Evolutionary conservation across 805 yeast species (phyloP).

Genomic region (Starmera amethionina): DNA sequence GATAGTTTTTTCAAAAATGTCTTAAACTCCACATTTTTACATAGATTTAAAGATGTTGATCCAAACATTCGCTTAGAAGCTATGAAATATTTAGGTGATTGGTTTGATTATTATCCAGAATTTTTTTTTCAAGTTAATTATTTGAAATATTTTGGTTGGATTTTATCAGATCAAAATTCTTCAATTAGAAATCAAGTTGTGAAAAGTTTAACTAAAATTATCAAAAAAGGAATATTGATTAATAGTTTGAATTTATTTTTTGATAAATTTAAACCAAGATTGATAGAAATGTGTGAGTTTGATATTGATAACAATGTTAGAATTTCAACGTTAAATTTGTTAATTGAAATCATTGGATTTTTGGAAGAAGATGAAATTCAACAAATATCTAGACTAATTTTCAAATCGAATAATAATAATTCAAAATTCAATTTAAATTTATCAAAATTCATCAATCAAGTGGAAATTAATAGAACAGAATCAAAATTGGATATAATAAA

Average conservation of each 20-base stretch:
- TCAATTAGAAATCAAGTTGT: conserved; percentile 58
- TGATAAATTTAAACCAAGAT: conserved; percentile 56
- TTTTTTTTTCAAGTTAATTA: conserved; percentile 59
- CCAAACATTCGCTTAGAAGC: conserved; percentile 64
- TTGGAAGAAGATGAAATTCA: conserved; percentile 48
- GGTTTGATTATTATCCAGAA: conserved; percentile 69
- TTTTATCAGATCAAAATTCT: conserved; percentile 60
- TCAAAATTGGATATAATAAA: conserved; percentile 27
- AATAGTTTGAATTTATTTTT: conserved; percentile 71
- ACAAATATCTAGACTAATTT: conserved; percentile 33
- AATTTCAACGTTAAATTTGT: conserved; percentile 36
- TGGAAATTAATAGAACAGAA: conserved; percentile 29
- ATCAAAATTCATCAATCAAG: conserved; percentile 41
- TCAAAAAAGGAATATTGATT: conserved; percentile 33
- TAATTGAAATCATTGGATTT: conserved; percentile 54
- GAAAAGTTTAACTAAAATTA: conserved; percentile 40
- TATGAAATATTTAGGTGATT: conserved; percentile 47
- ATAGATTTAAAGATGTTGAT: conserved; percentile 76
- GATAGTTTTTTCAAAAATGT: conserved; percentile 56
- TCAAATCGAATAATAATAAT: conserved; percentile 16
- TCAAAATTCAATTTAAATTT: conserved; percentile 22
- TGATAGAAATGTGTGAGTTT: conserved; percentile 50
- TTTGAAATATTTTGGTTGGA: conserved; percentile 76
- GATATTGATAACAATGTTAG: conserved; percentile 52
- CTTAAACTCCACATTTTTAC: conserved; percentile 55